Evolutionary conservation across 129 eudicot genomes (phyloP), one percentile per base, ranked within the genome.

Genomic region (Chrysanthemum seticuspe): DNA sequence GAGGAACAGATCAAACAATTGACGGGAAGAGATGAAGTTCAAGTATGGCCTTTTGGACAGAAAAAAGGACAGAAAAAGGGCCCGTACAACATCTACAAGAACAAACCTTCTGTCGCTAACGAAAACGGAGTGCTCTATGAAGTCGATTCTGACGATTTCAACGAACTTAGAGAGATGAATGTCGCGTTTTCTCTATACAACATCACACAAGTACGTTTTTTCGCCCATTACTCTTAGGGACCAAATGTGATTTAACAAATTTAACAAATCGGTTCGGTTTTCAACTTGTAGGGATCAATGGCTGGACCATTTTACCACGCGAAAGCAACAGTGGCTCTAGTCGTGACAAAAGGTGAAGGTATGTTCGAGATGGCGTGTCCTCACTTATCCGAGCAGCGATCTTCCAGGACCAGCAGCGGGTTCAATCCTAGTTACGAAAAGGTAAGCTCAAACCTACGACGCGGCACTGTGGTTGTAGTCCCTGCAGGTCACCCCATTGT

Each of bases 401-500:
- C 9, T 40, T 40, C 2, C 47, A 40, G 47, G 47, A 40, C 62
- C 15, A n/a, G 49, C 51, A 34, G 44, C 45, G 71, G 53, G 5
- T n/a, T 62, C 44, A 56, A 40, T 23, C 78, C 83, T 6, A 62
- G 74, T 18, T 90, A 93, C 70, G 60, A 81, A 67, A 81, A 67
- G 51, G 88, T 90, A 36, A 77, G 78, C 60, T 73, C 90, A 0
- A 78, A 62, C 21, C 66, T 88, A 60, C 79, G 57, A 9, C 76
- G 23, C 0, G 97, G 97, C 13, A 73, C 83, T 4, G 96, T 87
- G 73, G 76, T 87, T 44, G 69, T 90, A 2, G 53, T 83, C 19
- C 98, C 98, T 18, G 83, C 97, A 0, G 93, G 96, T 6, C 97
- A 93, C 70, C 98, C 97, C 0, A 52, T 74, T 10, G 82, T 76